Base-by-base conservation (phyloP, 2,329 filamentous ascomycete species). In the Cladosporium colombiae region DNA sequence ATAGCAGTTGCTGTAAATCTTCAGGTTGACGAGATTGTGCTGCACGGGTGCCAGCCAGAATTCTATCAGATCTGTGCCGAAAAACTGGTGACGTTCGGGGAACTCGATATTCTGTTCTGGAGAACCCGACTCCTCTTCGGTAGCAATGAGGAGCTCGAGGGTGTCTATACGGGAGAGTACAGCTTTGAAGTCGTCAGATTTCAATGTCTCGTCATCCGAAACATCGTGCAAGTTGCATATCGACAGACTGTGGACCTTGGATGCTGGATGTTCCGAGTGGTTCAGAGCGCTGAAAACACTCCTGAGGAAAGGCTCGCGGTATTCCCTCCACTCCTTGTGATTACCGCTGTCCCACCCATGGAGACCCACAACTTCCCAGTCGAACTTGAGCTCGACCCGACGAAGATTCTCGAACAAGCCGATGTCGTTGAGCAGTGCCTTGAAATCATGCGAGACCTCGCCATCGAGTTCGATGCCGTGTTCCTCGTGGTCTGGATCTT, bases 1-100 rank as follows among this genome's bases (percentile, higher is more conserved):
- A 62, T 78, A 80, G 1, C 75, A 68, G 5, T 66, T 67, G 6
- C 71, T 73, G 67, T 75, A 81, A 0, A 84, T 66, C 0, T 78
- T 80, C 4, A 84, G 72, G 25, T 79, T 75, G 2, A 71, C 74
- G 29, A 74, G 71, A 14, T 73, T 65, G 1, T 57, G 4, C 46
- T 67, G 60, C 16, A 71, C 21, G 0, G 73, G 74, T 6, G 59
- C 33, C 2, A 77, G 66, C 73, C 73, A 76, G 11, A 65, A 50
- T 5, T 60, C 31, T 1, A 58, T 57, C 1, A 76, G 66, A 21
- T 71, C 65, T 0, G 55, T 8, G 16, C 65, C 67, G 65, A 76
- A 76, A 29, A 70, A 66, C 5, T 66, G 14, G 23, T 74, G 72
- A 4, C 68, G 25, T 35, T 67, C 68, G 58, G 44, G 23, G 27